These are phyloP conservation scores for Penicillium carneum DNA, from an alignment of 2,329 filamentous ascomycete genomes.

Conservation along the genomic window DNA sequence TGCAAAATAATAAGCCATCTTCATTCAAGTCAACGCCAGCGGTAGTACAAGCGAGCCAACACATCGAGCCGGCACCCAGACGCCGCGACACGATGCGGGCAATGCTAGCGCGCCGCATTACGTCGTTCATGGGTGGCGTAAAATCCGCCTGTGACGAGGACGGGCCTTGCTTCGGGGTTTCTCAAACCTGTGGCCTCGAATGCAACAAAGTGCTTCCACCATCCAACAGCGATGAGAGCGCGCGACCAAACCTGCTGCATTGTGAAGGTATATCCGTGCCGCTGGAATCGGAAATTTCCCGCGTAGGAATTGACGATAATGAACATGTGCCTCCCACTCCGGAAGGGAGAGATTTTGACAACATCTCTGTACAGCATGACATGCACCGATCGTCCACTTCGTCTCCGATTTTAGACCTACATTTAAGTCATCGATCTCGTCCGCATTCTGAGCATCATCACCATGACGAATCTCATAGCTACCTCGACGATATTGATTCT, in stretches of 20 bases:
- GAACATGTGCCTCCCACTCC: constrained; percentile 9
- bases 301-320: constrained; percentile 11
- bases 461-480: constrained; percentile 1
- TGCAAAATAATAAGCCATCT: constrained; percentile 26
- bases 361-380: constrained; percentile 20
- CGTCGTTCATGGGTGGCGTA: constrained; percentile 58
- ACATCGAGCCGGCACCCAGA: constrained; percentile 23
- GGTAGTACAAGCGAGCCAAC: constrained; percentile 25
- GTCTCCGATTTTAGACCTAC: constrained; percentile 17
- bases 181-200: constrained; percentile 67
- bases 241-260: constrained; percentile 26
- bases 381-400: constrained; percentile 19
- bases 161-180: constrained; percentile 68
- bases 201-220: constrained; percentile 60
- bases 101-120: constrained; percentile 53
- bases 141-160: constrained; percentile 63
- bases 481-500: constrained; percentile 22
- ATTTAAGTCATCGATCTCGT: constrained; percentile 2
- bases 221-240: constrained; percentile 26
- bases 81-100: constrained; percentile 44
- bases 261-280: constrained; percentile 31
- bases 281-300: constrained; percentile 25
- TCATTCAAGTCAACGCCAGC: constrained; percentile 37
- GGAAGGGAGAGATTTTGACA: constrained; percentile 28
- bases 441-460: constrained; percentile 2